phyloP scores from a whole-genome alignment of 495 filamentous ascomycete species.

The Parmelia sp. region DNA sequence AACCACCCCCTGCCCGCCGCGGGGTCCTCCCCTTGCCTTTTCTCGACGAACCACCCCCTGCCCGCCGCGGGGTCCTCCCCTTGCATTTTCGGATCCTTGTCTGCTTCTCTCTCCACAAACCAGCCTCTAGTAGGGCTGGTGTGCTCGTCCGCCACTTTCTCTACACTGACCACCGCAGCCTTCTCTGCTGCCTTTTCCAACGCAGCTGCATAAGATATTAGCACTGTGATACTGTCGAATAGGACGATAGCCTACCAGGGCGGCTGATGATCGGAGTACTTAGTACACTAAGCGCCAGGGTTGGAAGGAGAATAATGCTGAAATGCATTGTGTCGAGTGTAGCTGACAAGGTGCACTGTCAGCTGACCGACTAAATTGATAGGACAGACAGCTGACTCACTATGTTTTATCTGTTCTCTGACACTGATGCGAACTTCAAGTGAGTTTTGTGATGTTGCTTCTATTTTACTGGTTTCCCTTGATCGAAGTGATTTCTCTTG shows the following conservation, averaged over 20 bases:
- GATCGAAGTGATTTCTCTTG: background rate
- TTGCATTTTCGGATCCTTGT: too few species aligned
- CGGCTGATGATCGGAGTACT: background rate
- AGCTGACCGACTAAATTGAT: background rate
- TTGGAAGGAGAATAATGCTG: background rate
- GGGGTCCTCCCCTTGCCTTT: too few species aligned
- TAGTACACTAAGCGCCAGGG: background rate
- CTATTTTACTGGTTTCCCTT: background rate
- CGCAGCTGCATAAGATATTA: too few species aligned
- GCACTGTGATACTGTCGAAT: background rate
- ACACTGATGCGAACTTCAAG: background rate
- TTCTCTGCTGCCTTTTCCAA: background rate
- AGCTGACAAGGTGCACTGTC: background rate
- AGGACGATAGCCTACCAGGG: background rate
- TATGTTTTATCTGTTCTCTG: background rate
- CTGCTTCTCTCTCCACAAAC: too few species aligned
- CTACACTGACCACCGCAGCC: background rate
- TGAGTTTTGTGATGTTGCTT: background rate
- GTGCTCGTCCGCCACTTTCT: too few species aligned
- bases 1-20: too few species aligned
- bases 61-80: too few species aligned
- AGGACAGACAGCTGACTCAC: background rate
- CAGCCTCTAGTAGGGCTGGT: too few species aligned
- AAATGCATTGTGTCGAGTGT: background rate
- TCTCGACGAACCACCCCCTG: too few species aligned